phyloP scores from a whole-genome alignment of 2,329 filamentous ascomycete species.

The Metarhizium guizhouense region DNA sequence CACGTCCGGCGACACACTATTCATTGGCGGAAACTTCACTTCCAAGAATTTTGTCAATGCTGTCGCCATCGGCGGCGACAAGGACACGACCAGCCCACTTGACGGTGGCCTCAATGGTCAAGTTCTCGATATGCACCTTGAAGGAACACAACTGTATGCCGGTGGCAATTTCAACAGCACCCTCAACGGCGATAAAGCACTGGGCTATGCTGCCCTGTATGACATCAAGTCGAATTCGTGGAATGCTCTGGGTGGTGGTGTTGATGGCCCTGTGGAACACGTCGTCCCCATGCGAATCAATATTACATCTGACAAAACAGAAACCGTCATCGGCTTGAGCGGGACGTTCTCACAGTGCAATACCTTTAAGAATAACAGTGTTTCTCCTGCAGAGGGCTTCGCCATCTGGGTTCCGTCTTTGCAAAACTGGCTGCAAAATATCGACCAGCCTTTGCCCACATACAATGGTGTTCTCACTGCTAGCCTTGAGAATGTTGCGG shows the following conservation, averaged over 20 bases:
- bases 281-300: constrained; percentile 76
- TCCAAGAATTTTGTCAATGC: constrained; percentile 63
- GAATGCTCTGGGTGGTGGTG: constrained; percentile 73
- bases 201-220: constrained; percentile 72
- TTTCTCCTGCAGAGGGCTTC: constrained; percentile 61
- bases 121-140: constrained; percentile 63
- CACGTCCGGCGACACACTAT: constrained; percentile 55
- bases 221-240: constrained; percentile 60
- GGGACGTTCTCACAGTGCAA: constrained; percentile 70
- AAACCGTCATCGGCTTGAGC: constrained; percentile 69
- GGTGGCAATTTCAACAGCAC: constrained; percentile 81
- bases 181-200: constrained; percentile 49
- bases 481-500: constrained; percentile 54
- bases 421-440: constrained; percentile 79
- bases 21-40: constrained; percentile 79
- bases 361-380: constrained; percentile 53
- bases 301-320: constrained; percentile 56
- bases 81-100: constrained; percentile 51
- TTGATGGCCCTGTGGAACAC: constrained; percentile 67
- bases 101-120: constrained; percentile 71
- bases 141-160: constrained; percentile 62
- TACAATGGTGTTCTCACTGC: constrained; percentile 67
- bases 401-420: constrained; percentile 86
- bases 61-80: constrained; percentile 55
- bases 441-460: constrained; percentile 54